These are phyloP conservation scores for Hanseniaspora vineae DNA, from an alignment of 805 yeast genomes.

Conservation along the genomic window DNA sequence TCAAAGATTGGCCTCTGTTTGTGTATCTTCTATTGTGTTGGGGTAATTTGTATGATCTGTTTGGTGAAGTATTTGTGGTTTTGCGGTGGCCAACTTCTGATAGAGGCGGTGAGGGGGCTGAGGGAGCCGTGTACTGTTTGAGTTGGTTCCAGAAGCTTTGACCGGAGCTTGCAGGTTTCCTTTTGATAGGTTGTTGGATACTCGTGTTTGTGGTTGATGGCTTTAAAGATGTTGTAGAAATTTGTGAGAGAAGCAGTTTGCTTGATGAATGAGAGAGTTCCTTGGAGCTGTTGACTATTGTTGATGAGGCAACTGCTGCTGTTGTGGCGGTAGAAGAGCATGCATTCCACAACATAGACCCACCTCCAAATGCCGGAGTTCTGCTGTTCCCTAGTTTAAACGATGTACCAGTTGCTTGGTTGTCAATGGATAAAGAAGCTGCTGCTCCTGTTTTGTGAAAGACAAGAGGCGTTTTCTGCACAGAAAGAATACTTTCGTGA, in stretches of 20 bases:
- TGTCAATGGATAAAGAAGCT: neutral
- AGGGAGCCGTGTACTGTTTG: neutral
- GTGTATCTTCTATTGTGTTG: too few species aligned
- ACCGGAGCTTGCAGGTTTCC: neutral
- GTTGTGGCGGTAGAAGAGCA: neutral
- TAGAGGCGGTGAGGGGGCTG: neutral
- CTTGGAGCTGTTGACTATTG: neutral
- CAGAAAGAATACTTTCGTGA: conserved; percentile 22
- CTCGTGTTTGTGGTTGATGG: neutral
- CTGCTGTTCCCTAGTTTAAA: too few species aligned
- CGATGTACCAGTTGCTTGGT: neutral
- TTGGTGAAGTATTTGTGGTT: neutral
- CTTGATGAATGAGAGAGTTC: neutral
- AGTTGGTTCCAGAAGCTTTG: neutral
- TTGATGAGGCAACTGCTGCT: neutral
- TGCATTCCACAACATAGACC: neutral
- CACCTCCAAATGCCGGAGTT: too few species aligned
- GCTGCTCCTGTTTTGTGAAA: neutral
- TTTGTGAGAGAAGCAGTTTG: neutral
- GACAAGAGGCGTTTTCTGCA: conserved; percentile 3
- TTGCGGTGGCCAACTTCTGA: neutral
- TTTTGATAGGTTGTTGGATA: neutral
- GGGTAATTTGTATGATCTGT: neutral
- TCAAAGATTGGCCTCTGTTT: neutral
- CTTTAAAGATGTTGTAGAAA: neutral